Evolutionary conservation across 176 grass and related monocot species (phyloP).

Genomic region (Elymus sibiricus): DNA sequence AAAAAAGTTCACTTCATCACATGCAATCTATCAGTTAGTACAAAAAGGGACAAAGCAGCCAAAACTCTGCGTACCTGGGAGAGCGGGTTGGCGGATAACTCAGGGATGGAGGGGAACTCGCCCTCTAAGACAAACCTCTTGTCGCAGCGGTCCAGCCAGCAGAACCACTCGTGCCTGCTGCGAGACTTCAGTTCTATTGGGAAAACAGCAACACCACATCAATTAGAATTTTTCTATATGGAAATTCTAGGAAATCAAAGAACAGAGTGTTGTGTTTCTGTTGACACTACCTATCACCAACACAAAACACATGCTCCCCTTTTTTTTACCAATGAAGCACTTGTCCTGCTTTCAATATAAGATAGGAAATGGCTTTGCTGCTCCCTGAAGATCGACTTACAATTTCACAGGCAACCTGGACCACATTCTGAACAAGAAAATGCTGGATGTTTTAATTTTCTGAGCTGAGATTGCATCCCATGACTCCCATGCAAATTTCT

Average conservation of each 20-base stretch:
- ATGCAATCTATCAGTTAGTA: too few species aligned
- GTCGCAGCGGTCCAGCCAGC: slow-evolving; percentile 75
- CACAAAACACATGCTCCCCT: not conserved
- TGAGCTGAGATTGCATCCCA: not conserved
- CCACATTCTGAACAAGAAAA: not conserved
- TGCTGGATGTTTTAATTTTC: not conserved
- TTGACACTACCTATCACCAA: not conserved
- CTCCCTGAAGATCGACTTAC: not conserved
- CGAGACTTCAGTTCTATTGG: slow-evolving; percentile 43
- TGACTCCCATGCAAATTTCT: not conserved
- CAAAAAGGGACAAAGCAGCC: too few species aligned
- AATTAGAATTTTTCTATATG: too few species aligned
- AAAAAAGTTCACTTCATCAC: too few species aligned
- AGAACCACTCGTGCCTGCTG: slow-evolving; percentile 93
- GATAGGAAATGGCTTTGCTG: not conserved
- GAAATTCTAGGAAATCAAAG: not conserved
- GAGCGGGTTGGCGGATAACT: slow-evolving; percentile 82
- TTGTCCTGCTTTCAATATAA: not conserved
- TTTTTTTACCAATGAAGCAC: not conserved
- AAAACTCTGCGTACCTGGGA: slow-evolving; percentile 43
- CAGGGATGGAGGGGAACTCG: slow-evolving; percentile 84
- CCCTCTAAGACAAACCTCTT: slow-evolving; percentile 82
- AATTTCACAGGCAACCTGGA: not conserved
- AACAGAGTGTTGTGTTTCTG: not conserved
- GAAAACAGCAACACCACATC: too few species aligned